Conservation (phyloP, 768 basidiomycete genomes). For the Tephrocybe sp. region DNA sequence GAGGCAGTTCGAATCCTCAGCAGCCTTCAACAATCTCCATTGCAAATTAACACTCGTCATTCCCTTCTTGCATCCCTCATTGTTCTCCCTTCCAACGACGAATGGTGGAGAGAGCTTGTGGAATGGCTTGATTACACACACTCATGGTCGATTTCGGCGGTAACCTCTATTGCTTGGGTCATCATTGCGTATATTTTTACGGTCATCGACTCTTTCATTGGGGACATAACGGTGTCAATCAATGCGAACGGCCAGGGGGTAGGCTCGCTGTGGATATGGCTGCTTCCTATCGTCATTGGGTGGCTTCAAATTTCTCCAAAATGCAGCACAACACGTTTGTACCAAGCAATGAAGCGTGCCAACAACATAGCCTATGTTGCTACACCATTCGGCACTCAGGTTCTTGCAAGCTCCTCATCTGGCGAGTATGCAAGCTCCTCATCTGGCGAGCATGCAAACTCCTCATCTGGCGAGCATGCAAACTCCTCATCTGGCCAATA, state of each 20-base stretch:
- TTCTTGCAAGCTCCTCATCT: slow-evolving; percentile 11
- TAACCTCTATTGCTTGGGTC: slow-evolving; percentile 42
- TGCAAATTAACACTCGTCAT: slow-evolving; percentile 27
- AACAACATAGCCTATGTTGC: slow-evolving; percentile 30
- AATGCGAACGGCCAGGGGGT: slow-evolving; percentile 38
- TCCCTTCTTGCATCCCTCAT: slow-evolving; percentile 39
- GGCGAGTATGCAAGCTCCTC: slow-evolving; percentile 2
- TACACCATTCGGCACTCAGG: slow-evolving; percentile 3
- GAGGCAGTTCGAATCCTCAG: slow-evolving; percentile 33
- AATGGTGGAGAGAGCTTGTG: slow-evolving; percentile 38
- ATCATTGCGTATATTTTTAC: slow-evolving; percentile 42
- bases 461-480: slow-evolving; percentile 11
- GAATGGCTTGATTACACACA: slow-evolving; percentile 34
- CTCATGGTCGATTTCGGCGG: slow-evolving; percentile 38
- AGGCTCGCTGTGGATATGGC: slow-evolving; percentile 45
- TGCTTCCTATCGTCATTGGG: slow-evolving; percentile 40
- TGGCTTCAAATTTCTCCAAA: slow-evolving; percentile 31
- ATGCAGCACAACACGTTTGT: background rate
- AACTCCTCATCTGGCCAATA: slow-evolving; percentile 9
- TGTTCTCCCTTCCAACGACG: slow-evolving; percentile 39
- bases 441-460: slow-evolving; percentile 9
- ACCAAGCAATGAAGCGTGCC: slow-evolving; percentile 14
- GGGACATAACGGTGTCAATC: slow-evolving; percentile 21
- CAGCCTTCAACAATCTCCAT: slow-evolving; percentile 42
- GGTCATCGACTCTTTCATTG: slow-evolving; percentile 32